Percentiles rank a stretch among this genome's conserved stretches.
Conservation (phyloP, 495 filamentous ascomycete genomes). For the Tuber borchii region DNA sequence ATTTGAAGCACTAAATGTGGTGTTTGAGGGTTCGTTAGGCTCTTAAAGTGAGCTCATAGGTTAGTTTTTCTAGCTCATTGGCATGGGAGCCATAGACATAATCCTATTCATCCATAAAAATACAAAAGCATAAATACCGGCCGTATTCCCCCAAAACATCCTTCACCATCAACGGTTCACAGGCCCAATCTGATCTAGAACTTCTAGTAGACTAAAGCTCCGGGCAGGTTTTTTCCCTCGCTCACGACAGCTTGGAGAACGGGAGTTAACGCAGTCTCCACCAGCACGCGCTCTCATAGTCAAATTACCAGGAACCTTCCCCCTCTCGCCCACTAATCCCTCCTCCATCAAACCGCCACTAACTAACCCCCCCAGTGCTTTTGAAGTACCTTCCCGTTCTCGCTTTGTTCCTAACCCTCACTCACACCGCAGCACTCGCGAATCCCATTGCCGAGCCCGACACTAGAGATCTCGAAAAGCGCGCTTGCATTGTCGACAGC, state of each 20-base stretch:
- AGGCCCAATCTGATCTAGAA: not conserved
- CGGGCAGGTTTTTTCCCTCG: not conserved
- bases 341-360: not conserved
- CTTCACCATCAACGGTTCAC: not conserved
- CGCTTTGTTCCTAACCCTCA: not conserved
- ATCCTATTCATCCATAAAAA: not conserved
- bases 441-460: not conserved
- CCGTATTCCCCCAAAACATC: not conserved
- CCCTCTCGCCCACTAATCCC: not conserved
- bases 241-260: not conserved
- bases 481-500: too few species aligned
- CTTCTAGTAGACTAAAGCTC: not conserved
- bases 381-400: not conserved
- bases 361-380: not conserved
- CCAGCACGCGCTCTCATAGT: not conserved
- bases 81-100: not conserved
- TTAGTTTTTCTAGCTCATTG: not conserved
- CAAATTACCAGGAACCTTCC: not conserved
- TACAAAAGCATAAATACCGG: not conserved
- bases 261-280: not conserved
- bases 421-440: not conserved
- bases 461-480: not conserved
- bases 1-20: not conserved
- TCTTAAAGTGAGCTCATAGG: not conserved
- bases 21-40: not conserved